Evolutionary conservation across 2,329 filamentous ascomycete genomes (phyloP), one percentile per base, ranked within the genome.

Genomic region (Aspergillus brunneoviolaceus): DNA sequence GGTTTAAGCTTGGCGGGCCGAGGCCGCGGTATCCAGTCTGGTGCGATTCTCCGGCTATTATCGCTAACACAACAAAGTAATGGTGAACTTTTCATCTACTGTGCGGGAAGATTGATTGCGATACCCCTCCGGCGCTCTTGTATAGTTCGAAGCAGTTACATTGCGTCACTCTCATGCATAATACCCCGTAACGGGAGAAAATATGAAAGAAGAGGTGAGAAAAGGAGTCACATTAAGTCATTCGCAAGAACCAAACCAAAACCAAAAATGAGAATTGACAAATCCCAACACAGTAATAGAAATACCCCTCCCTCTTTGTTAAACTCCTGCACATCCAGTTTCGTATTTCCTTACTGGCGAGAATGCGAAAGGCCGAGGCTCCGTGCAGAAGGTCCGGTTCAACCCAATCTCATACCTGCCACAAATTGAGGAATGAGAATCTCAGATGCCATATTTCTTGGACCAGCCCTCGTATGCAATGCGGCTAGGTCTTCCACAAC

Each of bases 221-320:
- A 7, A 42, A 12, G 6, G 10, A 16, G 16, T 19, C 33, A 23
- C 19, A 53, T 45, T 25, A 14, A 45, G 42, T 27, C 23, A 53
- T 51, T 55, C 51, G 53, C 53, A 58, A 59, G 59, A 62, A 62
- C 49, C 57, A 21, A 49, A 54, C 31, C 57, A n/a, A 16, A 5
- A 45, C 6, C 16, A 45, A n/a, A 16, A 45, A 19, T 7, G 2
- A 45, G 58, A 51, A 56, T 60, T 63, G 42, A 55, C 49, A 52
- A 47, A 64, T 35, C 52, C 33, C 55, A 61, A 48, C 53, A 48
- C 42, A 51, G 53, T 39, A 58, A 64, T 71, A 69, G 65, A 70
- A 71, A 69, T 72, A 72, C 69, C 70, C 58, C 55, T 52, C 49
- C 56, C 51, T 60, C 55, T 58, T 63, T 63, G 54, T 7, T 53